Conservation (phyloP, 2,329 filamentous ascomycete species). For the Penicillium vulpinum region DNA sequence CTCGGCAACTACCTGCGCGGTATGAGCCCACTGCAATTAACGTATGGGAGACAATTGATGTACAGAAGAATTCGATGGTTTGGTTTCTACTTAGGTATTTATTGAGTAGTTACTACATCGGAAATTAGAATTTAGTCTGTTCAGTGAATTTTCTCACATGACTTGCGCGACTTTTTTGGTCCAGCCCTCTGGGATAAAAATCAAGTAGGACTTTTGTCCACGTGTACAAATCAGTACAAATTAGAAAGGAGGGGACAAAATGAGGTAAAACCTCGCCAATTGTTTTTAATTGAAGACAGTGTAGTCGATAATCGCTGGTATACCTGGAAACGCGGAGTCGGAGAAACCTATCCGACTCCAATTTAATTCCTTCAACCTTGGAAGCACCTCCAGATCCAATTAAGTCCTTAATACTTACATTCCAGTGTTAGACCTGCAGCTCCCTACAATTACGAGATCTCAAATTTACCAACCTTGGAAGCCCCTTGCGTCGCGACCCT, state of each 20-base stretch:
- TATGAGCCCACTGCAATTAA: constrained; percentile 5
- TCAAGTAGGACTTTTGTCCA: background rate
- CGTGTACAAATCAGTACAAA: background rate
- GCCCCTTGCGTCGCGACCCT: constrained; percentile 31
- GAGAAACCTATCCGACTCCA: constrained; percentile 32
- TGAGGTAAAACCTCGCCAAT: background rate
- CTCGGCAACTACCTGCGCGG: constrained; percentile 12
- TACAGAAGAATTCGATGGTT: too few relatives aligned
- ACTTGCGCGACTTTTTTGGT: background rate
- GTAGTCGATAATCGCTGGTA: background rate
- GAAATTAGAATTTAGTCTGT: background rate
- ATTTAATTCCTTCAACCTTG: constrained; percentile 21
- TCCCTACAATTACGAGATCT: constrained; percentile 4
- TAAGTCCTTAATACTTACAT: background rate
- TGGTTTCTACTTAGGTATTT: background rate
- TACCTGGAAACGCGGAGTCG: constrained; percentile 21
- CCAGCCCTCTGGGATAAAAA: background rate
- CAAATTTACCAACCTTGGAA: constrained; percentile 1
- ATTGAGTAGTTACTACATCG: background rate
- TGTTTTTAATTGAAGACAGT: background rate
- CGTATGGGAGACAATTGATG: too few relatives aligned
- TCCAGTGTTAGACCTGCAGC: constrained; percentile 9
- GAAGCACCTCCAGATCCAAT: background rate
- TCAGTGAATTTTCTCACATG: background rate
- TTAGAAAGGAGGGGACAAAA: background rate